phyloP scores from a whole-genome alignment of 345 rosid genomes.

The Sisymbrium altissimum region DNA sequence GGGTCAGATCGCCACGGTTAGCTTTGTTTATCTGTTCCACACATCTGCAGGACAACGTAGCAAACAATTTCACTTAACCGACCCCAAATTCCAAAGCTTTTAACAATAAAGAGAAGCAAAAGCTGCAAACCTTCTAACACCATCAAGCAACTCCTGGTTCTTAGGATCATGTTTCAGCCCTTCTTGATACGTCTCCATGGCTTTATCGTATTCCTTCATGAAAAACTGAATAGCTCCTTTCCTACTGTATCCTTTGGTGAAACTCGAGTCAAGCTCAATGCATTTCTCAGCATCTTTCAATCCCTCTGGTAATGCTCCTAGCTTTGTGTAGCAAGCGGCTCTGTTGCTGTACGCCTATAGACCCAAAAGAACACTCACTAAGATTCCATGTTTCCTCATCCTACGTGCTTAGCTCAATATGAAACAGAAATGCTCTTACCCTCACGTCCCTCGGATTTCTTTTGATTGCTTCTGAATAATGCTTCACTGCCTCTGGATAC shows the following conservation, averaged over 20 bases:
- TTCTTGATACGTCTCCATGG: constrained; percentile 81
- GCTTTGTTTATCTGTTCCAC: constrained; percentile 86
- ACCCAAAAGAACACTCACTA: neutral
- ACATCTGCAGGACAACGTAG: constrained; percentile 46
- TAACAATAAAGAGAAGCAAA: neutral
- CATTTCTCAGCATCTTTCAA: constrained; percentile 96
- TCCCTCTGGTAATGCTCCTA: constrained; percentile 92
- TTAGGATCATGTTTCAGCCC: constrained; percentile 84
- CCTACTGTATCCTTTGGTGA: constrained; percentile 85
- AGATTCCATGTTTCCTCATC: neutral
- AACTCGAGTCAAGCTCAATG: constrained; percentile 89
- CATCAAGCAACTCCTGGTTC: constrained; percentile 91
- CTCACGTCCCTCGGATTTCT: constrained; percentile 73
- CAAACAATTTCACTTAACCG: neutral
- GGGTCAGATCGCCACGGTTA: constrained; percentile 82
- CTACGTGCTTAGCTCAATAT: neutral
- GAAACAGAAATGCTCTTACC: constrained; percentile 35
- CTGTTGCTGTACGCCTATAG: constrained; percentile 82
- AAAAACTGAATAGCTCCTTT: constrained; percentile 90
- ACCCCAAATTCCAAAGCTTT: too few species aligned
- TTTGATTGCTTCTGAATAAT: constrained; percentile 81
- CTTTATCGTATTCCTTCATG: constrained; percentile 95
- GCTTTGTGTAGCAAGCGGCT: constrained; percentile 96
- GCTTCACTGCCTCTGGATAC: constrained; percentile 89
- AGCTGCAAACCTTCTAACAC: constrained; percentile 62